Base-by-base conservation (phyloP, 805 yeast species). In the Candida maesae region DNA sequence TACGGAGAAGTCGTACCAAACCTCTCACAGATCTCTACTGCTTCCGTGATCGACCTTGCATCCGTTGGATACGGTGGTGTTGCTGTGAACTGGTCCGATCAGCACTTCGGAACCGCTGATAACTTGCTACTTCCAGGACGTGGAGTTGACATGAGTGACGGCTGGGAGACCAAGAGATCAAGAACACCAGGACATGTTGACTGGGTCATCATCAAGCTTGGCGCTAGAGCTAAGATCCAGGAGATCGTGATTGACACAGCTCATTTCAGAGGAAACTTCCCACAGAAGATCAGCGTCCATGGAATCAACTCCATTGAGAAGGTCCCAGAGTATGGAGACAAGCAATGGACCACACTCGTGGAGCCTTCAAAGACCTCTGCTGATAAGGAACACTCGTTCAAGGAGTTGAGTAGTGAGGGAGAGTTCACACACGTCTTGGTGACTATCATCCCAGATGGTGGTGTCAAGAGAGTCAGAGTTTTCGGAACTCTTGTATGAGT, bases 91-190 rank as follows among this genome's bases (percentile, higher is more conserved):
- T 79, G 76, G 53, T 83, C 95, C 2, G 96, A 93, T 66, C 95
- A 91, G 67, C 98, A 90, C 66, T 91, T 91, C 58, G 95, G 96
- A 28, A 76, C 91, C 33, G 95, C 90, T 28, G 95, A 86, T 61
- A 91, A 91, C 66, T 68, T 91, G 47, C 67, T 91, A 42, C 69
- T 91, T 41, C 97, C 97, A 2, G 98, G 98, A 13, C 78, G 97
- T 46, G 99, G 99, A 38, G 77, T 74, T 54, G 96, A 91, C 63
- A 91, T 91, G 98, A 79, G 93, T 37, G 98, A 93, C 59, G 99
- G 99, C 12, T 91, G 99, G 99, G 99, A 91, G 62, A 91, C 99
- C 18, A 78, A 77, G 54, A 78, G 99, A 61, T 88, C 96, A 2
- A 76, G 98, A 60, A 70, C 67, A 11, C 76, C 80, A 4, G 89